phyloP scores from a whole-genome alignment of 192 early-diverging fungal species.

The Coemansia erecta region DNA sequence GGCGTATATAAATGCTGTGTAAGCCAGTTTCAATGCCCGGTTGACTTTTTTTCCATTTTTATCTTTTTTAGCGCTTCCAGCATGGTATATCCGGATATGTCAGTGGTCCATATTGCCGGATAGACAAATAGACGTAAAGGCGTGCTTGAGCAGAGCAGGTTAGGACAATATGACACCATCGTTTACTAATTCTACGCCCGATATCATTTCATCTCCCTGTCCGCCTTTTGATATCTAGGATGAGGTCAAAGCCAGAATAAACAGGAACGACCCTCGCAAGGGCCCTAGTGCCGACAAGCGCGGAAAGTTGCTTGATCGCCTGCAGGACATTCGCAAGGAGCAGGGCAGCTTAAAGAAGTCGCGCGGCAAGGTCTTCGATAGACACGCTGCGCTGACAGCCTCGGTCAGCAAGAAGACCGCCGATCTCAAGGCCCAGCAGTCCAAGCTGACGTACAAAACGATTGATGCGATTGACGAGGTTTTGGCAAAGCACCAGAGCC shows the following conservation, averaged over 20 bases:
- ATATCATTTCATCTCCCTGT: no score
- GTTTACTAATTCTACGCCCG: no score
- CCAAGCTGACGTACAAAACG: conserved; percentile 78
- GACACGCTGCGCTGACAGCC: conserved; percentile 67
- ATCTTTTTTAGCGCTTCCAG: no score
- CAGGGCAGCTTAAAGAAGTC: conserved; percentile 67
- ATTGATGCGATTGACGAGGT: conserved; percentile 74
- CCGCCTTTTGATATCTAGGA: conserved; percentile 52
- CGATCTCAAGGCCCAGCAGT: conserved; percentile 70
- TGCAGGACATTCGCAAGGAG: conserved; percentile 70
- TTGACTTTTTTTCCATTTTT: no score
- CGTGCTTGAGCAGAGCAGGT: no score
- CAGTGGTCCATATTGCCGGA: no score
- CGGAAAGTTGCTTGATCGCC: conserved; percentile 59
- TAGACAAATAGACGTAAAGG: no score
- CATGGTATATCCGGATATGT: no score
- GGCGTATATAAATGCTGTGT: no score
- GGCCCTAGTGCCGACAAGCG: conserved; percentile 55
- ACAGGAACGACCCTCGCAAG: conserved; percentile 57
- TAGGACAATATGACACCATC: no score
- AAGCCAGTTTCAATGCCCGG: no score
- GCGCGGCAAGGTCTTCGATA: conserved; percentile 69
- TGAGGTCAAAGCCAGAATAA: conserved; percentile 56
- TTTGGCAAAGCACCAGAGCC: conserved; percentile 70
- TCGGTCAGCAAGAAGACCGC: conserved; percentile 79